Conservation (phyloP, 2,329 filamentous ascomycete species). For the Dactylonectria estremocensis region DNA sequence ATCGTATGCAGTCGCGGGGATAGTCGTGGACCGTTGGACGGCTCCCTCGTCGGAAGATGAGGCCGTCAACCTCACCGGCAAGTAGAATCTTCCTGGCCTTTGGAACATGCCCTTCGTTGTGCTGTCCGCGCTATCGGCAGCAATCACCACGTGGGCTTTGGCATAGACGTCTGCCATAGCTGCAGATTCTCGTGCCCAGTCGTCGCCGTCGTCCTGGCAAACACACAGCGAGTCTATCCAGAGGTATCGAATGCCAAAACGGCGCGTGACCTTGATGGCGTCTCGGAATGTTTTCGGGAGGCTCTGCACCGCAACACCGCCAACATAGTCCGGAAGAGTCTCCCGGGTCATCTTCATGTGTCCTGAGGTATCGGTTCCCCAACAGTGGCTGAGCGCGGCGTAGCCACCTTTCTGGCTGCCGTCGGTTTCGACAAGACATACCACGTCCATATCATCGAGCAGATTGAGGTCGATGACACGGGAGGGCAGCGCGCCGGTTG, state of each 20-base stretch:
- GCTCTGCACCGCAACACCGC: not conserved
- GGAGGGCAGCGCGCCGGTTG: constrained; percentile 10
- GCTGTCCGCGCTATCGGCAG: not conserved
- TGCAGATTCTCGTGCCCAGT: constrained; percentile 27
- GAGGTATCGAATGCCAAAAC: constrained; percentile 18
- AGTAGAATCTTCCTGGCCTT: not conserved
- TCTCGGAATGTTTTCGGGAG: constrained; percentile 30
- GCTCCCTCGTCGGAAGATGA: not conserved
- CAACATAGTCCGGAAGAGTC: not conserved
- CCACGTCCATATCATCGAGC: not conserved
- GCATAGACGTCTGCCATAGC: constrained; percentile 31
- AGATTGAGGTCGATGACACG: constrained; percentile 24
- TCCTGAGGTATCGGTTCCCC: not conserved
- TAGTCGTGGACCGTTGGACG: not conserved
- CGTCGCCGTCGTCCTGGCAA: constrained; percentile 27
- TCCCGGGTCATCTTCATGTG: constrained; percentile 17
- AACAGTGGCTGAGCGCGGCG: constrained; percentile 31
- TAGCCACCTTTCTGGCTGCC: not conserved
- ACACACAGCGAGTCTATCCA: constrained; percentile 37
- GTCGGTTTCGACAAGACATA: constrained; percentile 17
- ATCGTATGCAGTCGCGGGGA: constrained; percentile 3
- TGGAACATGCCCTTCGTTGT: constrained; percentile 4
- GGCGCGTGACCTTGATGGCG: constrained; percentile 27
- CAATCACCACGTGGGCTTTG: constrained; percentile 22
- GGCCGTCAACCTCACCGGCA: not conserved